These are phyloP conservation scores for Quercus dentata DNA, from an alignment of 306 rosid genomes.

Conservation along the genomic window DNA sequence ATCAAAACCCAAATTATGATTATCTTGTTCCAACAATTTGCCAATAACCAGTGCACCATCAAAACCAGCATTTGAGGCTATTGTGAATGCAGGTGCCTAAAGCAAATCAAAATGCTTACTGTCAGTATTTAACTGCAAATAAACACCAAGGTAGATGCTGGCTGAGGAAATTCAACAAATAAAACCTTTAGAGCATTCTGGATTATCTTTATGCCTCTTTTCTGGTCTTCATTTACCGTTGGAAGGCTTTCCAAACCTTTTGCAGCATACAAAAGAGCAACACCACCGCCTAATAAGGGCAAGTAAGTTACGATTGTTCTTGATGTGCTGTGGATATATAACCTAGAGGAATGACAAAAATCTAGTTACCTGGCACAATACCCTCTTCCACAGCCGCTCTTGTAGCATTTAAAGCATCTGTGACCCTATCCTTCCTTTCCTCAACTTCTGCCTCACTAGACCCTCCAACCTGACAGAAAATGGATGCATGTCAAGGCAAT, in stretches of 20 bases:
- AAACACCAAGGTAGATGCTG: neutral
- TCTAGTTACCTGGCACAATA: conserved; percentile 73
- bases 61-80: conserved; percentile 82
- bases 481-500: conserved; percentile 9
- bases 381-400: conserved; percentile 98
- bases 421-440: conserved; percentile 95
- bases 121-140: conserved; percentile 21
- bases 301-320: conserved; percentile 12
- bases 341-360: neutral
- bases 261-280: conserved; percentile 83
- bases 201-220: conserved; percentile 78
- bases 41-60: conserved; percentile 74
- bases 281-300: conserved; percentile 81
- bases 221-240: conserved; percentile 73
- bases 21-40: conserved; percentile 85
- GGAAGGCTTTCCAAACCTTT: conserved; percentile 65
- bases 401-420: conserved; percentile 94
- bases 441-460: conserved; percentile 90
- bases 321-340: neutral
- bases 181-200: conserved; percentile 84
- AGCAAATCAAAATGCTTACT: conserved; percentile 14
- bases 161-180: conserved; percentile 7
- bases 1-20: conserved; percentile 62
- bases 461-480: conserved; percentile 78
- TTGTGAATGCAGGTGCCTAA: conserved; percentile 72